phyloP scores from a whole-genome alignment of 331 rosid species.

The Prunus yedoensis region DNA sequence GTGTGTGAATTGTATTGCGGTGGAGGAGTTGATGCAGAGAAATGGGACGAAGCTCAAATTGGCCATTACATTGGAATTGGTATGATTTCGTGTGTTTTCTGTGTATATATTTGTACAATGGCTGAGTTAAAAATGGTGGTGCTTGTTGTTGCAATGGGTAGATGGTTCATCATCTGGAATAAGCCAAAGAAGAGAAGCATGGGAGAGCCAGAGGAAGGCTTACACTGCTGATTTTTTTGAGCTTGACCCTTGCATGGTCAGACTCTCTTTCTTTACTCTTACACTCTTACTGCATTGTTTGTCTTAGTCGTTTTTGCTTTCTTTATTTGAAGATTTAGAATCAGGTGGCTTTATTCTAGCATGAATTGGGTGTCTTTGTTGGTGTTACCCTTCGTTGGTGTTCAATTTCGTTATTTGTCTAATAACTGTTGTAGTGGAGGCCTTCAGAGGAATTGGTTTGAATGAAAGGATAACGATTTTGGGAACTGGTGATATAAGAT shows the following conservation, averaged over 20 bases:
- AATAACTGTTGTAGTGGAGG: background rate
- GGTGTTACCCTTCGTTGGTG: background rate
- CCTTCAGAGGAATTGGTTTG: background rate
- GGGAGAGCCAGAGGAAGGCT: slow-evolving; percentile 69
- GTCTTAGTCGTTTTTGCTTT: background rate
- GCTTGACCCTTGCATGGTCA: slow-evolving; percentile 76
- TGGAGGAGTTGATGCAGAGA: slow-evolving; percentile 59
- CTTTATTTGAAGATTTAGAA: background rate
- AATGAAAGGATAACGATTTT: background rate
- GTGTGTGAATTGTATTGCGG: slow-evolving; percentile 87
- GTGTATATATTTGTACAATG: background rate
- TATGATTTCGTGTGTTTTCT: slow-evolving; percentile 11
- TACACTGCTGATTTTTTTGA: slow-evolving; percentile 68
- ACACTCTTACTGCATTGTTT: background rate
- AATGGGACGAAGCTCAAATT: slow-evolving; percentile 79
- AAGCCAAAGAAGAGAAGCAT: slow-evolving; percentile 62
- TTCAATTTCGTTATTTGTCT: background rate
- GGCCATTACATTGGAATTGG: slow-evolving; percentile 91
- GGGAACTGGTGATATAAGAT: background rate
- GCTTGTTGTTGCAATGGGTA: slow-evolving; percentile 10
- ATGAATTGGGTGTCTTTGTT: background rate
- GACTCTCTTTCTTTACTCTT: background rate
- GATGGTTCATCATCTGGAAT: slow-evolving; percentile 75
- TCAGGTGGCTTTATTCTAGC: background rate
- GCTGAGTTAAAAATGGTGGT: background rate